phyloP scores from a whole-genome alignment of 2,329 filamentous ascomycete genomes.

The Fusarium circinatum region DNA sequence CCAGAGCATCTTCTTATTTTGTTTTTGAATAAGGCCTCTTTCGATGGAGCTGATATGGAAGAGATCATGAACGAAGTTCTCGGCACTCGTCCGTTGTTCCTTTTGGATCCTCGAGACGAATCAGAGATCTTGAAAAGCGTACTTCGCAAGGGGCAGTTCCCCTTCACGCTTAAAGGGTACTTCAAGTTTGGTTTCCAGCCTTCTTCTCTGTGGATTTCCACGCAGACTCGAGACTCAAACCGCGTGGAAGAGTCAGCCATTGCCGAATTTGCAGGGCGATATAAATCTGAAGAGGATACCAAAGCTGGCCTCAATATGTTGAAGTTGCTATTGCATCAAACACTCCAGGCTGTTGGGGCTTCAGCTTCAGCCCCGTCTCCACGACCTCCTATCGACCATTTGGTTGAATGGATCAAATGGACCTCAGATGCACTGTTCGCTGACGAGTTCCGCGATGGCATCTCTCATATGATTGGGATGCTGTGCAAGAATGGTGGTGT shows the following conservation, averaged over 20 bases:
- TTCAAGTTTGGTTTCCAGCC: background rate
- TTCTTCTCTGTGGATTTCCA: background rate
- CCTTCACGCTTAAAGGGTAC: background rate
- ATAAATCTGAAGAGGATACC: background rate
- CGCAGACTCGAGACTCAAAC: background rate
- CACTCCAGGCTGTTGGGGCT: background rate
- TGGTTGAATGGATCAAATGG: background rate
- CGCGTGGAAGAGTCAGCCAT: background rate
- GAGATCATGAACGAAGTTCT: background rate
- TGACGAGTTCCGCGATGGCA: background rate
- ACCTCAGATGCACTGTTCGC: background rate
- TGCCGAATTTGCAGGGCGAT: background rate
- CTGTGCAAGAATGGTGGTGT: background rate
- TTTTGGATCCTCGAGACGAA: background rate
- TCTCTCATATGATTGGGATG: background rate
- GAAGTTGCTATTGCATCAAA: background rate
- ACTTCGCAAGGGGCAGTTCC: background rate
- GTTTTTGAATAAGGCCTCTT: background rate
- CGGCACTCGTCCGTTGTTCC: background rate
- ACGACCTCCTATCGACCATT: background rate
- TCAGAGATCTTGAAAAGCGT: background rate
- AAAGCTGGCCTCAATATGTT: background rate
- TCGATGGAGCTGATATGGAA: background rate
- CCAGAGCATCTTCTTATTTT: background rate
- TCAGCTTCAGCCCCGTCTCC: background rate